Base-by-base conservation (phyloP, 257 asterid genomes). In the Anisodus acutangulus region DNA sequence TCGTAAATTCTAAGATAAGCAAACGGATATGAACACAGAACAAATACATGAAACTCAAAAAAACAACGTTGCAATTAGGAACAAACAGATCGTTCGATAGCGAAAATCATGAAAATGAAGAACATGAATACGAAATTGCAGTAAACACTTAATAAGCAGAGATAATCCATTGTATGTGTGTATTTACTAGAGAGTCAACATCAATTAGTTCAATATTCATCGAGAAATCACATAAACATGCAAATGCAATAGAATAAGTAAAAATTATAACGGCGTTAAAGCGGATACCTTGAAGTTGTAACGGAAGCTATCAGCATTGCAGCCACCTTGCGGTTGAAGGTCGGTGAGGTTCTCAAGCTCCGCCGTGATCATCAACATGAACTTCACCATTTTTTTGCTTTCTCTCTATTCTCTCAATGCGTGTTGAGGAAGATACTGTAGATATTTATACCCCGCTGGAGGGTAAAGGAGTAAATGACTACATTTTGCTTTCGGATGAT, bases 251-350 rank as follows among this genome's bases (percentile, higher is more conserved):
- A 64, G 8, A 26, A 13, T 2, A 26, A 64, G 8, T 31, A 12
- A 5, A 11, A 35, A 6, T 22, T 8, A 63, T 3, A 10, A 15
- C 35, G 68, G 45, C 45, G 45, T 41, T 41, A 3, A 41, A 5
- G 67, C 8, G 54, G 31, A 55, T 35, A 91, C 98, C 94, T 95
- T 93, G 89, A 92, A 88, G 90, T 88, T 85, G 91, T 86, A 95
- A 58, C 91, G 68, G 93, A 91, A 89, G 91, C 86, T 88, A 78
- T 93, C 91, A 85, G 93, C 95, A 82, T 91, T 90, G 72, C 93
- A 91, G 37, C 98, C 98, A 76, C 87, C 98, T 62, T 91, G 92
- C 68, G 98, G 98, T 91, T 92, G 97, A 85, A 95, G 93, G 63
- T 89, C 84, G 58, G 96, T 90, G 85, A 95, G 91, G 84, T 91